These are phyloP conservation scores for Phalaenopsis equestris DNA, from an alignment of 106 monocot genomes.

Conservation along the genomic window DNA sequence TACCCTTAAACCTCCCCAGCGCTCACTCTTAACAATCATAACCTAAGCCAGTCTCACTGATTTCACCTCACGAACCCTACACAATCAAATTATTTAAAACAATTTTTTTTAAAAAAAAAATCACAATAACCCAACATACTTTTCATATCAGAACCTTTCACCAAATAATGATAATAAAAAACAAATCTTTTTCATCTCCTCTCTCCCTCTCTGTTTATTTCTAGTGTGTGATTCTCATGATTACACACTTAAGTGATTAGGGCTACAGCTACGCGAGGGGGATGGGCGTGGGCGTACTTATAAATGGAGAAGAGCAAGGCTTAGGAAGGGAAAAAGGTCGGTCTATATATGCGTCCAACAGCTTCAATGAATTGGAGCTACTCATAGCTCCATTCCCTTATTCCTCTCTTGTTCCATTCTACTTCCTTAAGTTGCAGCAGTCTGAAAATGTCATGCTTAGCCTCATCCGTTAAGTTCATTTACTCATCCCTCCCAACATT, in stretches of 20 bases:
- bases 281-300: not conserved
- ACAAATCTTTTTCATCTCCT: no score
- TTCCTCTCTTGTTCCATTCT: not conserved
- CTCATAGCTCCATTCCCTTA: not conserved
- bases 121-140: no score
- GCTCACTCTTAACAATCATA: no score
- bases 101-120: no score
- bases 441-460: not conserved
- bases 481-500: constrained; percentile 1
- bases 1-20: no score
- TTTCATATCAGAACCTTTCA: no score
- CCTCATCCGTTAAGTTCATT: not conserved
- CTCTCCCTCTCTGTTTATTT: not conserved
- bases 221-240: not conserved
- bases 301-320: not conserved
- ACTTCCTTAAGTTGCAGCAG: not conserved
- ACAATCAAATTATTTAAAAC: no score
- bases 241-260: not conserved
- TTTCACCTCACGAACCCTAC: no score
- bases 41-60: no score
- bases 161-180: no score
- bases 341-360: no score
- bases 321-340: not conserved
- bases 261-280: not conserved
- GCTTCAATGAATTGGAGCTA: not conserved